Base-by-base conservation (phyloP, 805 yeast species). In the Zygotorulaspora sp. region DNA sequence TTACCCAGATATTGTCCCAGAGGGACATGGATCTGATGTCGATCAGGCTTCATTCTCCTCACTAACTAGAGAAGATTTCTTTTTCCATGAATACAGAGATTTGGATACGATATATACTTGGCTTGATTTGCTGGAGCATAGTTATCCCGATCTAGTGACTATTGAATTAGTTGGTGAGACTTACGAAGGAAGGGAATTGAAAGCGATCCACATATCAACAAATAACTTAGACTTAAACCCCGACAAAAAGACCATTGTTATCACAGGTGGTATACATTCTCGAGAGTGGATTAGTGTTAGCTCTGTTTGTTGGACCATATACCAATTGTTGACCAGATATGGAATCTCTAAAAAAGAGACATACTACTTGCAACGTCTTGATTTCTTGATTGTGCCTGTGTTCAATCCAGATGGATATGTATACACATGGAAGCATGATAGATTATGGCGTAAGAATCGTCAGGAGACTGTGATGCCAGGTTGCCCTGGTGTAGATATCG, bases 371-470 rank as follows among this genome's bases (percentile, higher is more conserved):
- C 65, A 78, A 31, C 63, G 76, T 30, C 59, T 85, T 41, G 90
- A 86, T 52, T 83, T 83, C 50, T 58, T 84, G 22, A 78, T 88
- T 47, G 70, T 87, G 20, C 97, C 97, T 0, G 84, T 86, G 9
- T 74, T 80, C 60, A 88, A 88, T 54, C 96, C 96, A 1, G 97
- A 88, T 62, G 97, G 97, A 0, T 88, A 88, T 57, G 84, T 70
- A 10, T 82, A 83, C 57, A 70, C 94, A 2, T 88, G 96, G 96
- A 70, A 68, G 2, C 54, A 64, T 18, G 95, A 88, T 57, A 67
- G 97, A 40, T 65, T 88, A 42, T 88, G 97, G 97, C 67, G 92
- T 31, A 88, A 88, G 54, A 88, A 86, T 61, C 71, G 95, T 44
- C 96, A 88, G 61, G 75, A 77, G 36, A 80, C 92, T 0, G 74